Evolutionary conservation across 2,329 filamentous ascomycete genomes (phyloP).

Genomic region (Fusarium redolens): DNA sequence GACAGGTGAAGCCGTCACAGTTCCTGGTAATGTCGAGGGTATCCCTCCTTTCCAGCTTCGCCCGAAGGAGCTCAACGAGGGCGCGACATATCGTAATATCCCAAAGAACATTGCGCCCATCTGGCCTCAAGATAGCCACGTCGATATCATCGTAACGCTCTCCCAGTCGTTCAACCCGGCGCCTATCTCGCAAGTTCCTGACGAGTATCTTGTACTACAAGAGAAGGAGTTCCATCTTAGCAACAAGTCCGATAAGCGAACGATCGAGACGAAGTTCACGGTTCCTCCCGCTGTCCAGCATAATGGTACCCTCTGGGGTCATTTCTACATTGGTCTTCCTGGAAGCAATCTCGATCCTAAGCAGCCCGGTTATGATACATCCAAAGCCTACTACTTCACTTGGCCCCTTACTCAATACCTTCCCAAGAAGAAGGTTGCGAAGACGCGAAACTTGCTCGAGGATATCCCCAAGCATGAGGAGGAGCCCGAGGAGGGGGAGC

Average conservation of each 20-base stretch:
- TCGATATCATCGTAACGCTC: constrained; percentile 89
- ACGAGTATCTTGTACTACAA: constrained; percentile 78
- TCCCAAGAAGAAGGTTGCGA: constrained; percentile 87
- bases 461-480: constrained; percentile 54
- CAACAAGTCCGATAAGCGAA: constrained; percentile 81
- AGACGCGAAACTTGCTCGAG: constrained; percentile 88
- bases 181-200: constrained; percentile 72
- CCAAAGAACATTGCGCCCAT: constrained; percentile 84
- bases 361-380: constrained; percentile 76
- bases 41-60: constrained; percentile 75
- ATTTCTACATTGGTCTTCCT: constrained; percentile 87
- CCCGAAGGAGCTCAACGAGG: constrained; percentile 69
- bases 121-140: constrained; percentile 80
- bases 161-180: constrained; percentile 78
- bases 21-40: constrained; percentile 64
- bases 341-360: constrained; percentile 83
- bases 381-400: constrained; percentile 83
- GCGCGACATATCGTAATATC: constrained; percentile 71
- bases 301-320: constrained; percentile 93
- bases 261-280: constrained; percentile 79
- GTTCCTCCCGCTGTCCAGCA: constrained; percentile 85
- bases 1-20: constrained; percentile 63
- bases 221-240: constrained; percentile 85
- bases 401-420: constrained; percentile 91
- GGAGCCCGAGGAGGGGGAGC: constrained; percentile 63